A percentile compares a stretch with the other conserved stretches of the same genome.
Evolutionary conservation across 2,329 filamentous ascomycete genomes (phyloP).

Genomic region (Exophiala sp.): DNA sequence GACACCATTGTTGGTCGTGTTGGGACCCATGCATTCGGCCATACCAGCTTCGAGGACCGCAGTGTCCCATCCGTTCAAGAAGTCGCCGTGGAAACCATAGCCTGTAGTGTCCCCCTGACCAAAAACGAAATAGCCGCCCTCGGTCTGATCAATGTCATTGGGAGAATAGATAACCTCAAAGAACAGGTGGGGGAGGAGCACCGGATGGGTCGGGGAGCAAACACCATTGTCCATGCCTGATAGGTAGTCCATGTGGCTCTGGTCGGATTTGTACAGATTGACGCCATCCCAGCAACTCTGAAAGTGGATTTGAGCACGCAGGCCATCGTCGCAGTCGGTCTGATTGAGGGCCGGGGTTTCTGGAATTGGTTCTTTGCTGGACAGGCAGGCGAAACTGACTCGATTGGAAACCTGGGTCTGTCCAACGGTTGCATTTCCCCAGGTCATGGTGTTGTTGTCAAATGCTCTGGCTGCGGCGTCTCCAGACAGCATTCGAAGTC

Average conservation of each 20-base stretch:
- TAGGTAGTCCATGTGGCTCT: slow-evolving; percentile 74
- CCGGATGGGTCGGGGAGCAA: slow-evolving; percentile 67
- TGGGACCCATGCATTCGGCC: slow-evolving; percentile 65
- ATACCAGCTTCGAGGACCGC: slow-evolving; percentile 67
- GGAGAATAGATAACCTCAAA: slow-evolving; percentile 66
- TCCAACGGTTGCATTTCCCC: slow-evolving; percentile 24
- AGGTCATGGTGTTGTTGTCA: slow-evolving; percentile 19
- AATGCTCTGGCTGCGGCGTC: slow-evolving; percentile 44
- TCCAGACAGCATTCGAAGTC: slow-evolving; percentile 80
- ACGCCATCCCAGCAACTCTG: slow-evolving; percentile 83
- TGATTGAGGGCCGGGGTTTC: slow-evolving; percentile 75
- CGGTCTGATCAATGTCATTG: slow-evolving; percentile 37
- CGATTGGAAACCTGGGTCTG: slow-evolving; percentile 64
- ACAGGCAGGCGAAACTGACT: slow-evolving; percentile 86
- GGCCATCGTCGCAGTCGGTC: slow-evolving; percentile 71
- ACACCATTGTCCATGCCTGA: slow-evolving; percentile 70
- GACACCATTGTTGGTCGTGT: slow-evolving; percentile 11
- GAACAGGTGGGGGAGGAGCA: slow-evolving; percentile 70
- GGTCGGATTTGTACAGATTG: slow-evolving; percentile 52
- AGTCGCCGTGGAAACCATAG: slow-evolving; percentile 73
- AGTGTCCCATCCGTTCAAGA: slow-evolving; percentile 73
- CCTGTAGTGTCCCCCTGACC: slow-evolving; percentile 75
- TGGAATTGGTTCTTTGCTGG: slow-evolving; percentile 60
- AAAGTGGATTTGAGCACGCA: slow-evolving; percentile 82
- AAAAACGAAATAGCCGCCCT: slow-evolving; percentile 67